These are phyloP conservation scores for Backusella australiensis DNA, from an alignment of 192 early-diverging fungal species.

Conservation along the genomic window DNA sequence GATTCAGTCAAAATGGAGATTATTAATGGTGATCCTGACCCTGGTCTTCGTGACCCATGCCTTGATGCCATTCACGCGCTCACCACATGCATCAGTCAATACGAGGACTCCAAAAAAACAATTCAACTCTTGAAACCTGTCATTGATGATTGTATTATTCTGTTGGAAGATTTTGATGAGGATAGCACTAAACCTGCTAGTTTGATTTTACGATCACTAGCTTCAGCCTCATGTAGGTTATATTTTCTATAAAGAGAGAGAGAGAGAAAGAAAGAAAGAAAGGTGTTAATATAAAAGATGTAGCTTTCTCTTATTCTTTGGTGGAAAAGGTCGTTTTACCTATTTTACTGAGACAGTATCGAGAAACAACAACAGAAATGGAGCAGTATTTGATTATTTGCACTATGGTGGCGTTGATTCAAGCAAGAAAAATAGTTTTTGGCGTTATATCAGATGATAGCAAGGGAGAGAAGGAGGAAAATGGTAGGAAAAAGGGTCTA, in stretches of 20 bases:
- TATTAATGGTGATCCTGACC: conserved; percentile 53
- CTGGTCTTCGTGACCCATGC: conserved; percentile 63
- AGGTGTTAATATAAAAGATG: neutral
- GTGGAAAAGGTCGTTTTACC: conserved; percentile 62
- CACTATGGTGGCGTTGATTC: conserved; percentile 8
- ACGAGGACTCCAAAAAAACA: conserved; percentile 16
- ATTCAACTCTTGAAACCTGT: conserved; percentile 42
- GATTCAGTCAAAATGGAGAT: conserved; percentile 67
- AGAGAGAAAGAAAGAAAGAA: neutral
- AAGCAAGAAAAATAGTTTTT: conserved; percentile 8
- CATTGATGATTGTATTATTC: conserved; percentile 53
- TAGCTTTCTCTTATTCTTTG: conserved; percentile 56
- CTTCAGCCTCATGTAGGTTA: conserved; percentile 54
- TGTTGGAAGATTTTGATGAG: conserved; percentile 59
- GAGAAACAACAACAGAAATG: conserved; percentile 48
- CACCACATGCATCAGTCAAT: conserved; percentile 40
- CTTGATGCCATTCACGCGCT: conserved; percentile 63
- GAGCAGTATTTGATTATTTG: conserved; percentile 10
- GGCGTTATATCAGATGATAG: neutral
- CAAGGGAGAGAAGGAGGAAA: neutral
- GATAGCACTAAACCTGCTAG: conserved; percentile 68
- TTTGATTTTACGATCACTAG: conserved; percentile 59
- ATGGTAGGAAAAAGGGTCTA: neutral
- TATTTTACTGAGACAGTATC: conserved; percentile 59
- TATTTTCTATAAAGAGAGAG: neutral